A percentile compares a stretch with the other conserved stretches of the same genome.
These are phyloP conservation scores for Eremochloa ophiuroides DNA, from an alignment of 176 grass and related monocot species.

Conservation along the genomic window DNA sequence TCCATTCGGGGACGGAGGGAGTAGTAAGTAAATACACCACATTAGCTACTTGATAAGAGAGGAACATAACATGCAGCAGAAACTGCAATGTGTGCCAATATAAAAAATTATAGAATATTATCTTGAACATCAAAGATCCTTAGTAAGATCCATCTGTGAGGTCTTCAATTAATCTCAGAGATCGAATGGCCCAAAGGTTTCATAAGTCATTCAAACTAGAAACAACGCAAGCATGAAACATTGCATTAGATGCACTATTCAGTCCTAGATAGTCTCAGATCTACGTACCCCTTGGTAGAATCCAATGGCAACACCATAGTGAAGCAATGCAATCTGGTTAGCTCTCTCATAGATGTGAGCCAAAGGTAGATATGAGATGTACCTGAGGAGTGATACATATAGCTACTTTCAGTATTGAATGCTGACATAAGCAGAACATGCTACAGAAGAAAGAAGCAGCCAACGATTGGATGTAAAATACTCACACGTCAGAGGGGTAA, in stretches of 20 bases:
- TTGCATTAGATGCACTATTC: neutral
- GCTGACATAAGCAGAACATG: neutral
- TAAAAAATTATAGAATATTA: neutral
- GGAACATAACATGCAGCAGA: neutral
- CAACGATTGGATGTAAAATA: slow-evolving; percentile 17
- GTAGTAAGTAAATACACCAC: neutral
- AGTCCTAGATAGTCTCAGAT: slow-evolving; percentile 9
- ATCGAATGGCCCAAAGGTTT: neutral
- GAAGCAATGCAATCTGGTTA: slow-evolving; percentile 71
- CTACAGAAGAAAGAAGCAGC: neutral
- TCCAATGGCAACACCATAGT: slow-evolving; percentile 70
- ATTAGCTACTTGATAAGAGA: neutral
- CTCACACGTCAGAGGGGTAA: slow-evolving; percentile 85
- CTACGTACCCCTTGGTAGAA: slow-evolving; percentile 96
- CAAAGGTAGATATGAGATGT: slow-evolving; percentile 87
- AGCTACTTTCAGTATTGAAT: neutral
- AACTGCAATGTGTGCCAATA: neutral
- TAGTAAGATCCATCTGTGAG: too few species aligned
- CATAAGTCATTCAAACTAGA: neutral
- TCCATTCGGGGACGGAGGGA: too few species aligned
- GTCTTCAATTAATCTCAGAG: neutral
- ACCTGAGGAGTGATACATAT: slow-evolving; percentile 36
- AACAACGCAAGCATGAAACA: neutral
- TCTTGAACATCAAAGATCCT: too few species aligned
- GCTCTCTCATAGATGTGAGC: slow-evolving; percentile 93